A percentile compares a stretch with the other conserved stretches of the same genome.
Evolutionary conservation across 2,329 filamentous ascomycete species (phyloP).

Genomic region (Zymoseptoria ardabiliae): DNA sequence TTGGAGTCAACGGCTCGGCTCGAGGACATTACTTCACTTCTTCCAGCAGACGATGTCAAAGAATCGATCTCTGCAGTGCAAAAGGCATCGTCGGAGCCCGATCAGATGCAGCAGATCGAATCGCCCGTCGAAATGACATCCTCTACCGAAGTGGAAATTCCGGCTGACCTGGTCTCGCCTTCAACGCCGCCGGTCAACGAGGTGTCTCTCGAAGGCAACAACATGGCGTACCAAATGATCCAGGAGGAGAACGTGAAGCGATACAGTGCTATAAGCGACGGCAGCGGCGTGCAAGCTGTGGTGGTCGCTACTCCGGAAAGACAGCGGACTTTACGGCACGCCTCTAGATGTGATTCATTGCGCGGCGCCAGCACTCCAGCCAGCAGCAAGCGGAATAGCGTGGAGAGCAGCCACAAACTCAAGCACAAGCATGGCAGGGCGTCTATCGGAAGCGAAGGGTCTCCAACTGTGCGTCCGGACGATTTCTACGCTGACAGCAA

Average conservation of each 20-base stretch:
- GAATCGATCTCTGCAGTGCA: neutral
- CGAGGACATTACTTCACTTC: neutral
- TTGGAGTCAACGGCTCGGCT: neutral
- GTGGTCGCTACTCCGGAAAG: conserved; percentile 7
- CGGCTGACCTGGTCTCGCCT: conserved; percentile 5
- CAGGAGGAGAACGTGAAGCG: conserved; percentile 26
- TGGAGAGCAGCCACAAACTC: conserved; percentile 8
- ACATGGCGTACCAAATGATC: conserved; percentile 17
- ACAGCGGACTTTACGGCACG: conserved; percentile 20
- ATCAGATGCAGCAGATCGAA: neutral
- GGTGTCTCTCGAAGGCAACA: conserved; percentile 17
- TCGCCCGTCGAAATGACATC: neutral
- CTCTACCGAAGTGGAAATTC: neutral
- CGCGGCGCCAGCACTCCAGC: conserved; percentile 16
- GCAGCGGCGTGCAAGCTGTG: conserved; percentile 14
- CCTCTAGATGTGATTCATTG: conserved; percentile 19
- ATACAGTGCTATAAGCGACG: conserved; percentile 21
- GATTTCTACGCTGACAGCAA: neutral
- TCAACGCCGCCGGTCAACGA: conserved; percentile 12
- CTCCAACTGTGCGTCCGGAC: neutral
- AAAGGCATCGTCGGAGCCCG: neutral
- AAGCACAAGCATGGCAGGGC: conserved; percentile 14
- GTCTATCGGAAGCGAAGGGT: conserved; percentile 5
- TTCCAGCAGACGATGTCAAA: conserved; percentile 1
- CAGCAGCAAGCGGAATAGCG: conserved; percentile 12